These are phyloP conservation scores for Pyricularia sp. DNA, from an alignment of 2,329 filamentous ascomycete species.

Conservation along the genomic window DNA sequence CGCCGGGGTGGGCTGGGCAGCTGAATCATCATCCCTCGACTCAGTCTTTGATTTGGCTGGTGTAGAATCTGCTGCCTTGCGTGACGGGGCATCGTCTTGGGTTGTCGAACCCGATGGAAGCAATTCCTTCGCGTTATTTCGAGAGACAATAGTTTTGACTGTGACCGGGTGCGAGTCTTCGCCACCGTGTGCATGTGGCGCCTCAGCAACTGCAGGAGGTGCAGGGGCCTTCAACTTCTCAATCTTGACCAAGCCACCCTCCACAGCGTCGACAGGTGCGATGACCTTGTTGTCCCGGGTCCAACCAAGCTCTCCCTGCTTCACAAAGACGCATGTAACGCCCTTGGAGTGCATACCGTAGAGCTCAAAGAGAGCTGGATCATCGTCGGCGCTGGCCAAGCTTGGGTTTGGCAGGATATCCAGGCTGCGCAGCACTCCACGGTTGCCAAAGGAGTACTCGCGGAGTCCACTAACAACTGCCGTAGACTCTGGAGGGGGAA, in stretches of 20 bases:
- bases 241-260: slow-evolving; percentile 61
- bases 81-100: slow-evolving; percentile 14
- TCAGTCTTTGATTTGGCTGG: slow-evolving; percentile 28
- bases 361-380: slow-evolving; percentile 76
- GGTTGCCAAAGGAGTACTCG: slow-evolving; percentile 83
- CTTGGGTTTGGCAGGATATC: slow-evolving; percentile 70
- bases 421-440: slow-evolving; percentile 76
- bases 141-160: slow-evolving; percentile 12
- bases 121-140: slow-evolving; percentile 22
- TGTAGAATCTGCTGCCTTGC: slow-evolving; percentile 18
- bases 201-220: slow-evolving; percentile 23
- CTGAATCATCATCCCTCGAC: slow-evolving; percentile 34
- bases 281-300: slow-evolving; percentile 80
- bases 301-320: slow-evolving; percentile 85
- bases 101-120: slow-evolving; percentile 3
- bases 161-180: not conserved
- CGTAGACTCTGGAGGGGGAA: slow-evolving; percentile 83
- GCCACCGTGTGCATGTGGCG: slow-evolving; percentile 8
- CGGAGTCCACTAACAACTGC: slow-evolving; percentile 95
- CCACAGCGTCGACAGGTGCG: slow-evolving; percentile 60
- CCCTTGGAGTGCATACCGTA: slow-evolving; percentile 97
- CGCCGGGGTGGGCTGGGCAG: slow-evolving; percentile 14
- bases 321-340: slow-evolving; percentile 79
- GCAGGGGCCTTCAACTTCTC: slow-evolving; percentile 47
- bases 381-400: slow-evolving; percentile 47